Evolutionary conservation across 2,329 filamentous ascomycete genomes (phyloP).

Genomic region (Penicillium fuscoglaucum): DNA sequence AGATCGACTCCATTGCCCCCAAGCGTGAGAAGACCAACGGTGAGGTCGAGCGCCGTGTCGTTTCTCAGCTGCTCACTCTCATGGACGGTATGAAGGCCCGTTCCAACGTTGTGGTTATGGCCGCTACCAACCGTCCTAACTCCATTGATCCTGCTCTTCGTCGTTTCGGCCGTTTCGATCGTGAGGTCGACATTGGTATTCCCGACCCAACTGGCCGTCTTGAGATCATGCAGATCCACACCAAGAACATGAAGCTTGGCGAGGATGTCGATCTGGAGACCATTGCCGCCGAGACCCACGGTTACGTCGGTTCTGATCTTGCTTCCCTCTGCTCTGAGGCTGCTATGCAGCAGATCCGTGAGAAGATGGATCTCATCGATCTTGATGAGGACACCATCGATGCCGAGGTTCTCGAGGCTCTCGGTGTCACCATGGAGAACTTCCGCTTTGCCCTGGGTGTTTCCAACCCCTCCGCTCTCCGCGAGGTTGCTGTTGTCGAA

Average conservation of each 20-base stretch:
- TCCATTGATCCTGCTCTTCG: slow-evolving; percentile 97
- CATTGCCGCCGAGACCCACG: slow-evolving; percentile 96
- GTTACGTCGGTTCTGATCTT: slow-evolving; percentile 98
- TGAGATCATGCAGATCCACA: slow-evolving; percentile 98
- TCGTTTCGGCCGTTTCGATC: slow-evolving; percentile 98
- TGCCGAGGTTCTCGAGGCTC: slow-evolving; percentile 94
- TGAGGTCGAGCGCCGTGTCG: slow-evolving; percentile 96
- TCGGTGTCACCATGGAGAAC: slow-evolving; percentile 99
- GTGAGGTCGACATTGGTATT: slow-evolving; percentile 97
- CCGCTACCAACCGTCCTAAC: slow-evolving; percentile 97
- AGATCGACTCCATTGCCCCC: slow-evolving; percentile 97
- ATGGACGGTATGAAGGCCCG: slow-evolving; percentile 99
- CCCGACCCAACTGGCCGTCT: slow-evolving; percentile 97
- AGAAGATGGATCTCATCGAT: slow-evolving; percentile 99
- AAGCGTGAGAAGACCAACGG: slow-evolving; percentile 99
- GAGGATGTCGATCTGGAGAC: slow-evolving; percentile 97
- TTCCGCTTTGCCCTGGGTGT: slow-evolving; percentile 98
- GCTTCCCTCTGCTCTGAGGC: slow-evolving; percentile 98
- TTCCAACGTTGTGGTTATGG: slow-evolving; percentile 98
- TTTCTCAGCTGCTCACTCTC: slow-evolving; percentile 92
- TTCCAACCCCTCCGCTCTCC: slow-evolving; percentile 96
- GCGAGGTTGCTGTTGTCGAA: slow-evolving; percentile 98
- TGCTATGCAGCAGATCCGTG: slow-evolving; percentile 99
- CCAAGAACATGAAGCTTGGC: slow-evolving; percentile 99
- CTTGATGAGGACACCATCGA: slow-evolving; percentile 99